phyloP scores from a whole-genome alignment of 225 moss, liverwort and hornwort genomes.

The Thuidium tamariscinum region DNA sequence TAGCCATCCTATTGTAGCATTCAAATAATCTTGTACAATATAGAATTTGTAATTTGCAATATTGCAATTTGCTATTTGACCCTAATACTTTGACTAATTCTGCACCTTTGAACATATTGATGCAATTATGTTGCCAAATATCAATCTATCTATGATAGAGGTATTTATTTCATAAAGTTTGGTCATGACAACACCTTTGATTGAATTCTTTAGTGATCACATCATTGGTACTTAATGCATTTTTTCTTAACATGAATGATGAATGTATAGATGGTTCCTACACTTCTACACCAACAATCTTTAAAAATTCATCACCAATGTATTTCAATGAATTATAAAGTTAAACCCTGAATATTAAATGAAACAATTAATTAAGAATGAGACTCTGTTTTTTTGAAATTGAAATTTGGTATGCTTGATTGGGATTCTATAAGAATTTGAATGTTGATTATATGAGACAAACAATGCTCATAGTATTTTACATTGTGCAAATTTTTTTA shows the following conservation, averaged over 20 bases:
- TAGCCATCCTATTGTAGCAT: not conserved
- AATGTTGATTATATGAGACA: not conserved
- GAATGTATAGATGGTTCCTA: not conserved
- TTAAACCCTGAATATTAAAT: not conserved
- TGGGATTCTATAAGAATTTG: not conserved
- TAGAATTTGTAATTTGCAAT: too few relatives aligned
- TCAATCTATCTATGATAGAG: not conserved
- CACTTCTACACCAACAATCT: fast-evolving
- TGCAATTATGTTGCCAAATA: not conserved
- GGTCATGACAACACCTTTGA: fast-evolving
- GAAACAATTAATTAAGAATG: fast-evolving
- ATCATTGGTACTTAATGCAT: not conserved
- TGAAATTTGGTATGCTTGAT: not conserved
- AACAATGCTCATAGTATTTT: too few relatives aligned
- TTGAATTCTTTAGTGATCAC: fast-evolving
- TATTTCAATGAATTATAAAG: not conserved
- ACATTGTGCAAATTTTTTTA: too few relatives aligned
- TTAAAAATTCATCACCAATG: not conserved
- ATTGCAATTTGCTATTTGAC: not conserved
- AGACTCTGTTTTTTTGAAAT: too few relatives aligned
- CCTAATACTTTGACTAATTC: fast-evolving
- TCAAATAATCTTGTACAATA: not conserved
- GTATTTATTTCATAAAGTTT: not conserved
- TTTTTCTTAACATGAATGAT: not conserved
- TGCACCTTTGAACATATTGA: not conserved